Conservation (phyloP, 2,329 filamentous ascomycete species). For the Cryoendolithus antarcticus region DNA sequence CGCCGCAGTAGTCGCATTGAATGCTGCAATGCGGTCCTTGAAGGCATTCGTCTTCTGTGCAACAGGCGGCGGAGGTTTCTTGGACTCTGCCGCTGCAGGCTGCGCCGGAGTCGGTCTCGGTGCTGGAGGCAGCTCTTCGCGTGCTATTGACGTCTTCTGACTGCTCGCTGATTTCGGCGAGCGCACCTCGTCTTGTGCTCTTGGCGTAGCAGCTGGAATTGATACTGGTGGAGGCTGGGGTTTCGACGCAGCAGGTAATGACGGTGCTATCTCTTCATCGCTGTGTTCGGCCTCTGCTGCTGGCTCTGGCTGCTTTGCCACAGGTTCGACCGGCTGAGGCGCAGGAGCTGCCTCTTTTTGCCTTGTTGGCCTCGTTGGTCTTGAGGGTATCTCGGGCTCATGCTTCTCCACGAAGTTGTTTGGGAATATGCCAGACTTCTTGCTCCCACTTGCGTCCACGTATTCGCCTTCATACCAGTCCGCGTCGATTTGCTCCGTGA, state of each 20-base stretch:
- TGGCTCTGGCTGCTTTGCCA: constrained; percentile 2
- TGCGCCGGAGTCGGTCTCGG: constrained; percentile 22
- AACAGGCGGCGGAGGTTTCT: constrained; percentile 51
- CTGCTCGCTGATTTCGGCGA: constrained; percentile 14
- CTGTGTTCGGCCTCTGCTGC: constrained; percentile 9
- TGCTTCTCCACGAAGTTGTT: constrained; percentile 96
- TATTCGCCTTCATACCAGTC: constrained; percentile 95
- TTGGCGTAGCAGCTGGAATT: constrained; percentile 11
- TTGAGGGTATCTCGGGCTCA: constrained; percentile 79
- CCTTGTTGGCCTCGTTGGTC: constrained; percentile 60
- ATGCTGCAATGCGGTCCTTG: constrained; percentile 89
- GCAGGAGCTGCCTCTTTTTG: constrained; percentile 18
- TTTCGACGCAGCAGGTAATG: constrained; percentile 23
- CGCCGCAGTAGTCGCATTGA: constrained; percentile 79
- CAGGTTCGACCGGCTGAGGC: constrained; percentile 19
- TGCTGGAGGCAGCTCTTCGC: constrained; percentile 17
- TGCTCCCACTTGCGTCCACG: constrained; percentile 58
- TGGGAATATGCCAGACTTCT: constrained; percentile 79
- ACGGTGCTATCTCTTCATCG: constrained; percentile 14
- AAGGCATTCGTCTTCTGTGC: constrained; percentile 70
- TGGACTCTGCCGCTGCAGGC: constrained; percentile 30
- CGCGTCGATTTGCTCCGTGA: constrained; percentile 80
- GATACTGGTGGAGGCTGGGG: constrained; percentile 25
- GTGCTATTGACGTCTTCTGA: constrained; percentile 8
- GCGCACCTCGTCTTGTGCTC: constrained; percentile 11